Evolutionary conservation across 1,284 basidiomycete genomes (phyloP).

Genomic region (Erythrobasidium hasegawianum): DNA sequence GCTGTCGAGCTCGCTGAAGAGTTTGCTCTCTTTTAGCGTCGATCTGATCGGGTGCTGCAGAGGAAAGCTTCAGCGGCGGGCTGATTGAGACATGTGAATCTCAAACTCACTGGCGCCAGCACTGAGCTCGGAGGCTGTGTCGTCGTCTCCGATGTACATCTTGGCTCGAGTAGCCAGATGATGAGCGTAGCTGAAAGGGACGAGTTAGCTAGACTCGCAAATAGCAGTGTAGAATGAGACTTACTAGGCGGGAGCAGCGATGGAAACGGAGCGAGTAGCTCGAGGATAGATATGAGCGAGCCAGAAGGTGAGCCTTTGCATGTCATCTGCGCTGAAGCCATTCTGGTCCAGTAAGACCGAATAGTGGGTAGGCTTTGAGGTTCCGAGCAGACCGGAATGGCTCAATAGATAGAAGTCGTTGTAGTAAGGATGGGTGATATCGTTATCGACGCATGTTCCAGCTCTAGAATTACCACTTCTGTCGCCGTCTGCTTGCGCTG

Average conservation of each 20-base stretch:
- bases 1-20: background rate
- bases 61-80: too few relatives aligned
- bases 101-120: background rate
- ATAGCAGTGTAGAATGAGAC: too few relatives aligned
- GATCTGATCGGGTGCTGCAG: slow-evolving; percentile 5
- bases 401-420: slow-evolving; percentile 73
- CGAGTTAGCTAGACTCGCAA: too few relatives aligned
- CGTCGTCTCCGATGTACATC: slow-evolving; percentile 18
- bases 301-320: slow-evolving; percentile 61
- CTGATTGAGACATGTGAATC: too few relatives aligned
- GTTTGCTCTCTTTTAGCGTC: slow-evolving; percentile 10
- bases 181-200: slow-evolving; percentile 25
- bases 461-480: slow-evolving; percentile 36
- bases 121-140: slow-evolving; percentile 13
- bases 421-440: slow-evolving; percentile 32
- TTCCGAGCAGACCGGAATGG: slow-evolving; percentile 66
- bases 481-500: slow-evolving; percentile 23
- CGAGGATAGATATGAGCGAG: slow-evolving; percentile 76
- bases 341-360: slow-evolving; percentile 59
- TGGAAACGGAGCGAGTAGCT: slow-evolving; percentile 71
- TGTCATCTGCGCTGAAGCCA: slow-evolving; percentile 52
- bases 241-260: slow-evolving; percentile 29
- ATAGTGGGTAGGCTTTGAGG: slow-evolving; percentile 50
- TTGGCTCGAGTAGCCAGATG: slow-evolving; percentile 16
- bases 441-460: slow-evolving; percentile 38